These are phyloP conservation scores for Lentinula raphanica DNA, from an alignment of 768 basidiomycete species.

Conservation along the genomic window DNA sequence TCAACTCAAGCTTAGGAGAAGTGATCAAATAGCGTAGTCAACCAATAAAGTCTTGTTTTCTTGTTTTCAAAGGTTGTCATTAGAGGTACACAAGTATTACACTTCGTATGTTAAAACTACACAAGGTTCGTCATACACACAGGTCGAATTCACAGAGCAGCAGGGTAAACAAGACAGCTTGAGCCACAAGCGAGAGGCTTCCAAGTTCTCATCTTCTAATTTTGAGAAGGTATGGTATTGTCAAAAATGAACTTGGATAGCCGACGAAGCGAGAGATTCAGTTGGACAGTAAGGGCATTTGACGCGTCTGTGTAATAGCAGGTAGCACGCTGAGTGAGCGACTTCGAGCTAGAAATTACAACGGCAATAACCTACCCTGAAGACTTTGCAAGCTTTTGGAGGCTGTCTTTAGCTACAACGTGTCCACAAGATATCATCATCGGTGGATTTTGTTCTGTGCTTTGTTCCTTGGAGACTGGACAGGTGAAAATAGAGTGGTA, in stretches of 20 bases:
- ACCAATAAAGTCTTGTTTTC: too few species aligned
- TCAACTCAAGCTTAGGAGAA: background rate
- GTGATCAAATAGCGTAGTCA: too few species aligned
- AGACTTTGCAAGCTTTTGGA: conserved; percentile 84
- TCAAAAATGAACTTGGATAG: conserved; percentile 66
- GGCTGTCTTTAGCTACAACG: conserved; percentile 88
- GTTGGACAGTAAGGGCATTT: conserved; percentile 96
- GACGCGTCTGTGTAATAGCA: conserved; percentile 54
- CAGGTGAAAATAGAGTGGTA: conserved; percentile 98
- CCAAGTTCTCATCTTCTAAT: background rate
- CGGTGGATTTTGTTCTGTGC: conserved; percentile 88
- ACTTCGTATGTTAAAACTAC: too few species aligned
- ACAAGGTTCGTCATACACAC: too few species aligned
- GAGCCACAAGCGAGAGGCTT: background rate
- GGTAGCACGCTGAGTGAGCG: conserved; percentile 7
- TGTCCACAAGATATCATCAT: conserved; percentile 99
- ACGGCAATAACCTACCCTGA: conserved; percentile 50
- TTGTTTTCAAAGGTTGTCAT: too few species aligned
- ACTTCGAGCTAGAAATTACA: background rate
- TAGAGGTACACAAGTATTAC: too few species aligned
- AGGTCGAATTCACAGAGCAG: too few species aligned
- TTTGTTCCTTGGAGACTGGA: conserved; percentile 96
- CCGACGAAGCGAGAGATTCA: conserved; percentile 56
- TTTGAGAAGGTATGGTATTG: background rate
- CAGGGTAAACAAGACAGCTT: too few species aligned